Evolutionary conservation across 768 basidiomycete genomes (phyloP).

Genomic region (Xanthoconium purpureum): DNA sequence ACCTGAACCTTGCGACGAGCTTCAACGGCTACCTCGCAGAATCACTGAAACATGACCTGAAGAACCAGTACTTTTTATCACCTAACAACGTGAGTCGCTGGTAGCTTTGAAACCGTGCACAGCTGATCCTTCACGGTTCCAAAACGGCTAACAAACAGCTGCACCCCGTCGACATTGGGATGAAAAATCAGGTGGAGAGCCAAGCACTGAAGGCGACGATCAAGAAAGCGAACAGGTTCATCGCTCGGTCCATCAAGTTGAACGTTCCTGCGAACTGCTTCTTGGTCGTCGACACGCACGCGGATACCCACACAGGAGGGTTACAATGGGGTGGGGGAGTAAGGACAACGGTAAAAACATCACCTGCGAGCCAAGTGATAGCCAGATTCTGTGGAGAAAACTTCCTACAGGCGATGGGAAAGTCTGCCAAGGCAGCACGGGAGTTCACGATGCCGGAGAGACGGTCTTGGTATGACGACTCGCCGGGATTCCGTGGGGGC

Average conservation of each 20-base stretch:
- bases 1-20: too few species aligned
- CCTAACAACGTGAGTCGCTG: too few species aligned
- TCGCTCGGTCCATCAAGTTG: not conserved
- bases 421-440: not conserved
- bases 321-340: not conserved
- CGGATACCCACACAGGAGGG: not conserved
- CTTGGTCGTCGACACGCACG: not conserved
- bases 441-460: accelerated
- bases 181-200: too few species aligned
- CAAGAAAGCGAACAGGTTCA: not conserved
- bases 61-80: too few species aligned
- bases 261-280: not conserved
- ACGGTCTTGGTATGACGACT: not conserved
- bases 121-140: too few species aligned
- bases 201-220: too few species aligned
- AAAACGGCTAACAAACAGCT: too few species aligned
- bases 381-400: not conserved
- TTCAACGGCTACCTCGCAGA: too few species aligned
- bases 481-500: not conserved
- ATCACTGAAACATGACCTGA: too few species aligned
- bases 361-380: not conserved
- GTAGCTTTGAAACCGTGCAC: too few species aligned
- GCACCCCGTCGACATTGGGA: too few species aligned
- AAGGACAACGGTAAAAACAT: not conserved
- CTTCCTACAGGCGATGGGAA: not conserved